Conservation (phyloP, 2,329 filamentous ascomycete genomes). For the Aureobasidium sp. region DNA sequence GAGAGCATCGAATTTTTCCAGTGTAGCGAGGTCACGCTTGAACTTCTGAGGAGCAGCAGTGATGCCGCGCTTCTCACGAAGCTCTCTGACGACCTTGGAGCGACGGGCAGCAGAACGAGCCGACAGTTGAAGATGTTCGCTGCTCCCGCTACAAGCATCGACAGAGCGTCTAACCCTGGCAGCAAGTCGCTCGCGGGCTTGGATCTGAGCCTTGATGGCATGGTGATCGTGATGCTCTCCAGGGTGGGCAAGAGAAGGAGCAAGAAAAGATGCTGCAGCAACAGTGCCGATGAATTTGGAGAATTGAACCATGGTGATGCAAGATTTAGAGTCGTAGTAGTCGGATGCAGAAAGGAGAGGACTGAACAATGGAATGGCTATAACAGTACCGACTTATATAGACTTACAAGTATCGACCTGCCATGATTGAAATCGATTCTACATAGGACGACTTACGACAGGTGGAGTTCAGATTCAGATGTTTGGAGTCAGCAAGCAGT, state of each 20-base stretch:
- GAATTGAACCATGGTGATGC: background rate
- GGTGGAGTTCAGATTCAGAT: background rate
- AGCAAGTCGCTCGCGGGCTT: conserved; percentile 20
- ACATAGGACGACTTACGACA: background rate
- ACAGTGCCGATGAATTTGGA: background rate
- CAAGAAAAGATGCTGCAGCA: background rate
- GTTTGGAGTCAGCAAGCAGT: background rate
- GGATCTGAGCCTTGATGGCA: conserved; percentile 27
- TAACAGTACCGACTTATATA: background rate
- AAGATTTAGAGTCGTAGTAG: no score
- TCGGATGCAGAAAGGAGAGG: no score
- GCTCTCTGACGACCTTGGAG: background rate
- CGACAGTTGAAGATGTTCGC: background rate
- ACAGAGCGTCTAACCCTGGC: background rate
- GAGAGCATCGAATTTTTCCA: conserved; percentile 13
- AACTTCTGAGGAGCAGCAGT: background rate
- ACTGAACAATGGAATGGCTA: background rate
- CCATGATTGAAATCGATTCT: background rate
- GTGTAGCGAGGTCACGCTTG: conserved; percentile 14
- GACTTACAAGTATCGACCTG: background rate
- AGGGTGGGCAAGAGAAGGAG: conserved; percentile 25
- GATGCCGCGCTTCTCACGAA: conserved; percentile 8
- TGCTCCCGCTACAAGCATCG: background rate
- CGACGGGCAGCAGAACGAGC: conserved; percentile 3
- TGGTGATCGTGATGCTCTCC: conserved; percentile 29